These are phyloP conservation scores for Calonectria fujianensis DNA, from an alignment of 2,329 filamentous ascomycete genomes.

Conservation along the genomic window DNA sequence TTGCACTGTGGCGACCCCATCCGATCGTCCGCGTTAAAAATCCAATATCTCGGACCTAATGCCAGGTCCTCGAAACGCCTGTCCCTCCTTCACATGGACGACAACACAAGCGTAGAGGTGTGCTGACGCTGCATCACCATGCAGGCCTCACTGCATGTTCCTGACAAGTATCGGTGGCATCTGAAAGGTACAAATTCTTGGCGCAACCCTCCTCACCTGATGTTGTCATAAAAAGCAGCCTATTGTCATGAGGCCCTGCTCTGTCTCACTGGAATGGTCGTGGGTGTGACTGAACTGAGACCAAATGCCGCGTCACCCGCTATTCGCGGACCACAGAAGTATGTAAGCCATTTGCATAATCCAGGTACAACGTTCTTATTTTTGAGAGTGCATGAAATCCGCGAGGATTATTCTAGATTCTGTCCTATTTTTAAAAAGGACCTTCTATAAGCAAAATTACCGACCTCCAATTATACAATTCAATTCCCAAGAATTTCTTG, in stretches of 20 bases:
- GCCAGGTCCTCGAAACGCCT: slow-evolving; percentile 18
- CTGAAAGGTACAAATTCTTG: neutral
- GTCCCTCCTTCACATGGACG: neutral
- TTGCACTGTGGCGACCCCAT: slow-evolving; percentile 18
- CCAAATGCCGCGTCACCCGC: slow-evolving; percentile 1
- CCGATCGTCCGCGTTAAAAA: slow-evolving; percentile 11
- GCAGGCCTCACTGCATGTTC: slow-evolving; percentile 11
- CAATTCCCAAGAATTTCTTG: neutral
- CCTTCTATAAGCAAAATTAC: neutral
- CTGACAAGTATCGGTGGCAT: slow-evolving; percentile 19
- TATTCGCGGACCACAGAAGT: neutral
- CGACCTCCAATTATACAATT: neutral
- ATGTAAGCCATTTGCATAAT: neutral
- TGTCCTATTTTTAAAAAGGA: neutral
- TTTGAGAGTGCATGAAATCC: neutral
- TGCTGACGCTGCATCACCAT: slow-evolving; percentile 1
- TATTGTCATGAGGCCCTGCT: neutral
- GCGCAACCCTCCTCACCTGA: slow-evolving; percentile 15
- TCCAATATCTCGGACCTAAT: slow-evolving; percentile 22
- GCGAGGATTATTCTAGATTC: slow-evolving; percentile 6
- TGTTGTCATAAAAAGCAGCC: slow-evolving; percentile 2
- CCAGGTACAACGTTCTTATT: neutral
- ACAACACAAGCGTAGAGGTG: neutral
- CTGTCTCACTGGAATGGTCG: slow-evolving; percentile 1
- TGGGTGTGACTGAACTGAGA: slow-evolving; percentile 9